A percentile compares a stretch with the other conserved stretches of the same genome.
Evolutionary conservation across 371 early-diverging fungal species (phyloP).

Genomic region (Mortierella polycephala): DNA sequence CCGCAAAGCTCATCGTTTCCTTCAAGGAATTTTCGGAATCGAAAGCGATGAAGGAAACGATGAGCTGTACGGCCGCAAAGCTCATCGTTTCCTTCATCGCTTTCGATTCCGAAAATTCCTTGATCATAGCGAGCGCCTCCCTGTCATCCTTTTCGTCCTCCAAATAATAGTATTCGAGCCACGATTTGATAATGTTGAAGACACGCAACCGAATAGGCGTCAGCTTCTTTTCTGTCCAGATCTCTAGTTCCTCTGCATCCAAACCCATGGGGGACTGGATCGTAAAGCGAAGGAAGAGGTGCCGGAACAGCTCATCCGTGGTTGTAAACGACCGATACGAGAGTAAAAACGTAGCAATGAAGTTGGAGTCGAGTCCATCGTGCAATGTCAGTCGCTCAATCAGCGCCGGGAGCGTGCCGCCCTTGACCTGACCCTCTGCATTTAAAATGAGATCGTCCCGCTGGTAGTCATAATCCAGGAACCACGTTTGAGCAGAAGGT

Average conservation of each 20-base stretch:
- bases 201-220: conserved; percentile 91
- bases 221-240: conserved; percentile 90
- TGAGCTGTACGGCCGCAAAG: conserved; percentile 75
- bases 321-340: conserved; percentile 78
- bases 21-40: too few relatives aligned
- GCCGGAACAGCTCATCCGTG: conserved; percentile 24
- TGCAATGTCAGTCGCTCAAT: conserved; percentile 93
- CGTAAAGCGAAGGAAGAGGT: conserved; percentile 67
- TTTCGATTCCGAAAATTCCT: conserved; percentile 76
- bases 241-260: conserved; percentile 73
- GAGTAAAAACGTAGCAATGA: conserved; percentile 87
- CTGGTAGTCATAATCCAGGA: conserved; percentile 76
- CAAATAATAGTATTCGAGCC: conserved; percentile 89
- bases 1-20: conserved; percentile 76
- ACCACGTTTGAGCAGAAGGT: conserved; percentile 64
- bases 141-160: conserved; percentile 77
- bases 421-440: conserved; percentile 89
- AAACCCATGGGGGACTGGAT: conserved; percentile 78
- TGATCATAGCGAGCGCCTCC: conserved; percentile 73
- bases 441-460: conserved; percentile 81
- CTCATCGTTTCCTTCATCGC: conserved; percentile 80
- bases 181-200: conserved; percentile 89
- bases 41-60: too few relatives aligned
- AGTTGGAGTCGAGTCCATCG: conserved; percentile 81
- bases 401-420: conserved; percentile 86